phyloP scores from a whole-genome alignment of 345 rosid species.

The Arabidopsis suecica region DNA sequence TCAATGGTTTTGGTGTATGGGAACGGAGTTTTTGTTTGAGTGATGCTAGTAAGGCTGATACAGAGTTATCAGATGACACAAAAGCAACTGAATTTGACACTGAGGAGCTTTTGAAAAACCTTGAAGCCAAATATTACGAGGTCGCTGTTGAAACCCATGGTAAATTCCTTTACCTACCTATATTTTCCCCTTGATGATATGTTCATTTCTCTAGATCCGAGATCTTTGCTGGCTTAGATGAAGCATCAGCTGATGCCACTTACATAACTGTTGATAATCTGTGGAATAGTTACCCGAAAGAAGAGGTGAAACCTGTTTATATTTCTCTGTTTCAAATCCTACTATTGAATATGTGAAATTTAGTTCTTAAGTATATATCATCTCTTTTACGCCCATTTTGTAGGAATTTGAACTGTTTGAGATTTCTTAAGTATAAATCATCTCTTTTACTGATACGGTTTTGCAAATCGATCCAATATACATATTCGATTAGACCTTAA shows the following conservation, averaged over 20 bases:
- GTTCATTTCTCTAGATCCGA: constrained; percentile 24
- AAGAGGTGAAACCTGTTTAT: background rate
- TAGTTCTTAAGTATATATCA: no score
- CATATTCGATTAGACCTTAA: no score
- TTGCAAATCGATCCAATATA: no score
- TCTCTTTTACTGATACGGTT: no score
- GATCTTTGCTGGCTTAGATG: constrained; percentile 59
- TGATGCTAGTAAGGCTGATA: constrained; percentile 10
- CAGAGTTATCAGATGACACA: background rate
- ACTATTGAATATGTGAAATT: background rate
- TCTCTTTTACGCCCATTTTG: no score
- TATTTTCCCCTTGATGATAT: background rate
- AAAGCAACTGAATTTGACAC: constrained; percentile 2
- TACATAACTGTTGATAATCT: constrained; percentile 56
- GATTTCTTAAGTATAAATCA: no score
- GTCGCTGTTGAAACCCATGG: constrained; percentile 20
- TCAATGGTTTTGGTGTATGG: constrained; percentile 75
- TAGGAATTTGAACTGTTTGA: no score
- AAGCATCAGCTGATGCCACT: constrained; percentile 45
- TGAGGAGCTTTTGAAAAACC: constrained; percentile 54
- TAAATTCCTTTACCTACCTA: background rate
- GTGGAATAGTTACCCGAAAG: constrained; percentile 55
- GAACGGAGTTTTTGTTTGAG: constrained; percentile 46
- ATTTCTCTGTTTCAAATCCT: background rate
- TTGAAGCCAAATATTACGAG: constrained; percentile 51